phyloP scores from a whole-genome alignment of 345 rosid genomes.

The Draba incana region DNA sequence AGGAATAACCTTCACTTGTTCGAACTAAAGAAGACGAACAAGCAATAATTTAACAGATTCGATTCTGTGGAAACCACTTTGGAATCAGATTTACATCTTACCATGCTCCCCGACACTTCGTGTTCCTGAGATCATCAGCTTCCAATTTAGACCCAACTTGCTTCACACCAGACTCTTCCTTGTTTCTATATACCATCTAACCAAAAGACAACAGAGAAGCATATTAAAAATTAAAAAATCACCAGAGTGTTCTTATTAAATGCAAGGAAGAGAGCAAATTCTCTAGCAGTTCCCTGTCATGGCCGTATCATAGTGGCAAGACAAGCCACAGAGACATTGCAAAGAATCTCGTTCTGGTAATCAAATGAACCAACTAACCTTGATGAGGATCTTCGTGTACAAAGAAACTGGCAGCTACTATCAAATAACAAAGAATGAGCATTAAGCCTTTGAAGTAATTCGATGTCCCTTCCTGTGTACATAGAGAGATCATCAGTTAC shows the following conservation, averaged over 20 bases:
- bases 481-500: slow-evolving; percentile 18
- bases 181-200: slow-evolving; percentile 36
- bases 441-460: slow-evolving; percentile 85
- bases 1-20: slow-evolving; percentile 26
- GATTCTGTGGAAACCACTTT: slow-evolving; percentile 30
- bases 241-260: neutral
- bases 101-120: slow-evolving; percentile 32
- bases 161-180: slow-evolving; percentile 40
- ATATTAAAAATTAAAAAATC: neutral
- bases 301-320: neutral
- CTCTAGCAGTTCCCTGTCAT: neutral
- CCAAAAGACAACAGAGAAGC: neutral
- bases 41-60: slow-evolving; percentile 9
- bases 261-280: neutral
- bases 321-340: neutral
- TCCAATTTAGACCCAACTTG: slow-evolving; percentile 25
- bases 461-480: slow-evolving; percentile 77
- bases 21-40: slow-evolving; percentile 30
- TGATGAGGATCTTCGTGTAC: slow-evolving; percentile 63
- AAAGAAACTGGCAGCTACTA: slow-evolving; percentile 86
- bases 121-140: slow-evolving; percentile 38
- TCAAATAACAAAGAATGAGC: slow-evolving; percentile 84
- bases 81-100: slow-evolving; percentile 33
- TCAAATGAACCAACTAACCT: slow-evolving; percentile 38
- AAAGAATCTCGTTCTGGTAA: neutral